Evolutionary conservation across 2,329 filamentous ascomycete genomes (phyloP), one percentile per base, ranked within the genome.

Genomic region (Penicillium sp.): DNA sequence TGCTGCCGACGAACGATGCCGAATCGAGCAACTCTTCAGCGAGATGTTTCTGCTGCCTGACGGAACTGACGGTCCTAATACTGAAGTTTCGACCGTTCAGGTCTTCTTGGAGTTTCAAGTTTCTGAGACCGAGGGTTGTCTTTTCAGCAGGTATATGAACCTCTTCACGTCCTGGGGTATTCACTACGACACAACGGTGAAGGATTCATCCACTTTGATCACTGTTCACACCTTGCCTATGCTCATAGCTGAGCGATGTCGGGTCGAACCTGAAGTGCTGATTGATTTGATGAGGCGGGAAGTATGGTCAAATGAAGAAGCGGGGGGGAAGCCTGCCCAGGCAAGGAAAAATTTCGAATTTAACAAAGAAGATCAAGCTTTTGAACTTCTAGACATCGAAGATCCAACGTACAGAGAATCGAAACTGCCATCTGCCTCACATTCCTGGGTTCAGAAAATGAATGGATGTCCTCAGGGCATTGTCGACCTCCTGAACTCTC

Each of bases 1-100:
- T 69, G 94, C 94, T 1, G 94, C 92, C 3, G 93, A 97, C 69
- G 94, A 99, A 75, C 83, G 94, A 43, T 86, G 89, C 58, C 86
- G 87, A 1, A 83, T 97, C 1, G 94, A 99, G 68, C 69, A 72
- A 0, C 79, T 99, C 1, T 85, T 95, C 69, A 58, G 67, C 22
- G 79, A 84, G 2, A 73, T 89, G 31, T 85, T 58, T 53, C 67
- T 54, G 13, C 38, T 55, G n/a, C 6, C 50, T 9, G 43, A 49
- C 11, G 44, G 49, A 7, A 46, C 43, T 29, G 31, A 24, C 3
- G 43, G 45, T 39, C 46, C 44, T 10, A 39, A 10, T 21, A 27
- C 13, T 39, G 24, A 40, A 45, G 60, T 69, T 2, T 27, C 70
- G 60, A 57, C 71, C 69, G 43, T 64, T 16, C 51, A 61, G 13